Evolutionary conservation across 768 basidiomycete species (phyloP), one percentile per base, ranked within the genome.

Genomic region (Suillus cothurnatus): DNA sequence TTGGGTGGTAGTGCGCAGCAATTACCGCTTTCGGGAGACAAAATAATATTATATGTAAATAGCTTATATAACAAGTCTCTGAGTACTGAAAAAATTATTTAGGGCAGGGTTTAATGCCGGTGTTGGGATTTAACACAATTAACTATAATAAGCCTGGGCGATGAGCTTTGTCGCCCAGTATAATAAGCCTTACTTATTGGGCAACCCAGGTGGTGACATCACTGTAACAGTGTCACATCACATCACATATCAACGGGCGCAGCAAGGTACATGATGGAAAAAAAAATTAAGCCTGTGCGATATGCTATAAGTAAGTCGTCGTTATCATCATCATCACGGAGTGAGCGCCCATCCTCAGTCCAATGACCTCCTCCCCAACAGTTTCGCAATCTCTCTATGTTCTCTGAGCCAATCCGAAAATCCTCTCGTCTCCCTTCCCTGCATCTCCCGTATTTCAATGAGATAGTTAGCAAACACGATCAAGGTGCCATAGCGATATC

Each of bases 391-490:
- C 78, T 97, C 95, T 60, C 94, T 82, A 72, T 87, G 93, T 72
- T 91, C 89, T 60, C 81, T 83, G 62, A 96, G 81, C 95, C 95
- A 97, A 50, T 83, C 83, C 3, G 92, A 88, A 79, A 97, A 97
- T 3, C 88, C 86, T 12, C 79, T 77, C 50, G 76, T 74, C 55
- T 73, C 74, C 58, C 79, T 67, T 14, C 68, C 79, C 38, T 79
- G 78, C 69, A 80, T 80, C 67, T 80, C 79, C 58, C 77, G 75
- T 67, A 73, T 75, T 76, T 97, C 95, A 61, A 99, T 88, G 69
- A 99, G 83, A 76, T 97, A 99, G 74, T 97, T 95, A 57, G 97
- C 92, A 65, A 99, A 93, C 6, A 94, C 94, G 70, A 99, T 97
- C 39, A 97, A 82, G 4, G 93, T 89, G 8, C 92, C 97, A 72